Percentiles rank a stretch among this genome's conserved stretches.
Evolutionary conservation across 2,329 filamentous ascomycete species (phyloP).

Genomic region (Aureobasidium sp.): DNA sequence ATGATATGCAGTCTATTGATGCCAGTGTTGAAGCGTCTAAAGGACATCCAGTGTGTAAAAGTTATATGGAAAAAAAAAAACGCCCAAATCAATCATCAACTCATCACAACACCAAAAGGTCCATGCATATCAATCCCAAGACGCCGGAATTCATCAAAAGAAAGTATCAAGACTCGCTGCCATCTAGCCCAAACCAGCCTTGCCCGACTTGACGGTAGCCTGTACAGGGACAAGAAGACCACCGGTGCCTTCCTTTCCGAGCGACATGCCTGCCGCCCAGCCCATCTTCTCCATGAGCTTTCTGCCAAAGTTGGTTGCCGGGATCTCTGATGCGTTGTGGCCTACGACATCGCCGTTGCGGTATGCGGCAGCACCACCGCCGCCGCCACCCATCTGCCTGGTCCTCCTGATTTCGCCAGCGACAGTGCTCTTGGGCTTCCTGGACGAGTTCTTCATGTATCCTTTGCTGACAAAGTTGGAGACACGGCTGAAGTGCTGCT

Average conservation of each 20-base stretch:
- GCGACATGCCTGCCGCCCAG: conserved; percentile 76
- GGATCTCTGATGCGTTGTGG: conserved; percentile 73
- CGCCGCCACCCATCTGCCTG: conserved; percentile 26
- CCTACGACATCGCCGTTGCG: conserved; percentile 84
- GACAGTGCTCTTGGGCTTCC: conserved; percentile 17
- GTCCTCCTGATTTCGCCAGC: conserved; percentile 11
- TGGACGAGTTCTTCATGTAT: conserved; percentile 44
- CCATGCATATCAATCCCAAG: background rate
- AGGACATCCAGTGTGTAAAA: background rate
- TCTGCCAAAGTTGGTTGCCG: conserved; percentile 71
- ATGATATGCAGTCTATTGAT: background rate
- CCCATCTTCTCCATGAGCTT: conserved; percentile 96
- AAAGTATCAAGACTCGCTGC: background rate
- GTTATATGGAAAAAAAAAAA: background rate
- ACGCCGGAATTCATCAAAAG: background rate
- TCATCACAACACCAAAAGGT: background rate
- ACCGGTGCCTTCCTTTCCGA: conserved; percentile 75
- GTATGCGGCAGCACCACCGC: conserved; percentile 44
- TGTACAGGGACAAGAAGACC: conserved; percentile 79
- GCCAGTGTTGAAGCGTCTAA: background rate
- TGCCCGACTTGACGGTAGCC: conserved; percentile 78
- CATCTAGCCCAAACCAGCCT: conserved; percentile 63
- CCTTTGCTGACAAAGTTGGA: conserved; percentile 38
- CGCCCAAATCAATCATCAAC: background rate
- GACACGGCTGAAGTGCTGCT: conserved; percentile 42